Conservation (phyloP, 352 stramenopile species). For the Lagenidium sp. region DNA sequence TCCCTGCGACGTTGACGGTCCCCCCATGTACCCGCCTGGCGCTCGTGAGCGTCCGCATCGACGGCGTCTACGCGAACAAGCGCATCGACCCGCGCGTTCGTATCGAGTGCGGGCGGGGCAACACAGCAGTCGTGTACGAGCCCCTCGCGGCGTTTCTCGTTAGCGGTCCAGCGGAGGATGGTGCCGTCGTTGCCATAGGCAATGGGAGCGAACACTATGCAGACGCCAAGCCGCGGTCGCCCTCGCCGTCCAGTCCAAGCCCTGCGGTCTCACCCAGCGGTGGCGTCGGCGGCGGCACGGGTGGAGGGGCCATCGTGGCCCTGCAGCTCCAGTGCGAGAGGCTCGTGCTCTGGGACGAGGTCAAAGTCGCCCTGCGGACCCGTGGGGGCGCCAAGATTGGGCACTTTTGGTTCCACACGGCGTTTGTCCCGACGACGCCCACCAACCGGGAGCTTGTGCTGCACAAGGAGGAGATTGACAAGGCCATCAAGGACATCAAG, state of each 20-base stretch:
- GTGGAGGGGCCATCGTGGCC: slow-evolving; percentile 16
- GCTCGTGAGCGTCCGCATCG: slow-evolving; percentile 27
- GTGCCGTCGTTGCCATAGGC: no score
- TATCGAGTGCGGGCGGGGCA: slow-evolving; percentile 27
- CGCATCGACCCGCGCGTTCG: slow-evolving; percentile 41
- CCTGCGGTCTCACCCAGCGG: no score
- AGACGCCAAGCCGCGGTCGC: no score
- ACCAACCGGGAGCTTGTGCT: slow-evolving; percentile 20
- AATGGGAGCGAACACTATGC: no score
- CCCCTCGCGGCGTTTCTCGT: background rate
- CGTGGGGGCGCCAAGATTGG: slow-evolving; percentile 32
- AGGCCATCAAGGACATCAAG: slow-evolving; percentile 58
- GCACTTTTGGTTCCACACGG: slow-evolving; percentile 73
- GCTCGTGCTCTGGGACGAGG: slow-evolving; percentile 52
- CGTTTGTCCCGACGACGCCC: slow-evolving; percentile 36
- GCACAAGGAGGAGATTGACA: slow-evolving; percentile 61
- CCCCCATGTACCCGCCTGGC: slow-evolving; percentile 24
- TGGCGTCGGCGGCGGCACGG: slow-evolving; percentile 1
- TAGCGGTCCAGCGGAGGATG: no score
- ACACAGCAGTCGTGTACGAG: slow-evolving; percentile 3
- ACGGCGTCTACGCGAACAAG: slow-evolving; percentile 35
- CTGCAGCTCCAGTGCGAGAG: slow-evolving; percentile 34
- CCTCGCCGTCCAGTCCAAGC: no score
- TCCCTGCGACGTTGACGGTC: slow-evolving; percentile 13
- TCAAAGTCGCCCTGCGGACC: slow-evolving; percentile 37